A percentile compares a stretch with the other conserved stretches of the same genome.
Evolutionary conservation across 331 rosid species (phyloP).

Genomic region (Quercus phellos): DNA sequence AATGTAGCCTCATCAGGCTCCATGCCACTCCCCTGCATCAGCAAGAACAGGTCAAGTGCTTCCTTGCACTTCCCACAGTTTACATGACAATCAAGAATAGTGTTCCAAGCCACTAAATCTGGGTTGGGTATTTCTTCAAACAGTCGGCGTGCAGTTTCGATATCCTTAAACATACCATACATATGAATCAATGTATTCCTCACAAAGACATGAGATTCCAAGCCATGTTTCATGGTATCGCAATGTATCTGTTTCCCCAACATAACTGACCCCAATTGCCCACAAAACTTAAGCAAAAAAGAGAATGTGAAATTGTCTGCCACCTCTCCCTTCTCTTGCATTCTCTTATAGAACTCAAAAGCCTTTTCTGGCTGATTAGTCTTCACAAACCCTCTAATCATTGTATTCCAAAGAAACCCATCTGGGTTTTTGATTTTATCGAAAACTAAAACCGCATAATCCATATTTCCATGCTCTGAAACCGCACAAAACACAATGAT

Average conservation of each 20-base stretch:
- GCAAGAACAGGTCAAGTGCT: conserved; percentile 44
- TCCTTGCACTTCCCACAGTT: conserved; percentile 33
- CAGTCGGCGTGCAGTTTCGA: conserved; percentile 42
- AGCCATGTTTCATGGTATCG: conserved; percentile 36
- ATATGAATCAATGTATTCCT: conserved; percentile 66
- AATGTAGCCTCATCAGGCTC: conserved; percentile 58
- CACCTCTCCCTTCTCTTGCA: conserved; percentile 27
- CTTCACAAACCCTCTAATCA: conserved; percentile 70
- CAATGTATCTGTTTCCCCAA: conserved; percentile 60
- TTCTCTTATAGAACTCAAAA: conserved; percentile 42
- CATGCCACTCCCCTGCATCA: conserved; percentile 42
- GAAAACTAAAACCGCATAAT: conserved; percentile 51
- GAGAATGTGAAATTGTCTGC: conserved; percentile 64
- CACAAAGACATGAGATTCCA: conserved; percentile 50
- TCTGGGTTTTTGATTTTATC: conserved; percentile 46
- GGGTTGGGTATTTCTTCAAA: conserved; percentile 52
- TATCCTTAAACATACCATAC: conserved; percentile 51
- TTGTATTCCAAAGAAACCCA: conserved; percentile 62
- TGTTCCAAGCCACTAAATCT: conserved; percentile 76
- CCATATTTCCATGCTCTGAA: conserved; percentile 38
- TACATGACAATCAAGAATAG: conserved; percentile 47
- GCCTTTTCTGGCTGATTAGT: conserved; percentile 32
- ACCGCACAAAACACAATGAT: conserved; percentile 47
- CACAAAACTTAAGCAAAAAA: conserved; percentile 58
- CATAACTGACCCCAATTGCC: conserved; percentile 25